phyloP scores from a whole-genome alignment of 495 filamentous ascomycete species.

The Massariosphaeria phaeospora region DNA sequence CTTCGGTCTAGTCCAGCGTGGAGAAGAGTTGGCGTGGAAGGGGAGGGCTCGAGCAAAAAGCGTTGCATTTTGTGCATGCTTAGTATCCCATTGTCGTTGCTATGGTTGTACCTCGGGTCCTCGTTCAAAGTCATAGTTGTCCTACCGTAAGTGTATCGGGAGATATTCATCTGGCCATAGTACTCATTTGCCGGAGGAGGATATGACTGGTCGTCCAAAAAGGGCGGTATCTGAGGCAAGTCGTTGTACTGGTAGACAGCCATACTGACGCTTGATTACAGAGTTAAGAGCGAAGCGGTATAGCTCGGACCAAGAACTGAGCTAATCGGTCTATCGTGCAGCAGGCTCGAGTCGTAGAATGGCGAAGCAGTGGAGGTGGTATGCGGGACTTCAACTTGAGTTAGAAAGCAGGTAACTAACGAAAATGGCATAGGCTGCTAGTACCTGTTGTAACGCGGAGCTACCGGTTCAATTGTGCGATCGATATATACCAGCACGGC shows the following conservation, averaged over 20 bases:
- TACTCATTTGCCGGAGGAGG: slow-evolving; percentile 3
- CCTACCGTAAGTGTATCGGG: not conserved
- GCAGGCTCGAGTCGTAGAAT: too few relatives aligned
- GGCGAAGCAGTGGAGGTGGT: too few relatives aligned
- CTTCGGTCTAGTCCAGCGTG: slow-evolving; percentile 10
- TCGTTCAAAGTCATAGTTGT: not conserved
- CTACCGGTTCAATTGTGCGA: not conserved
- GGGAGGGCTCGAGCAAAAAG: slow-evolving; percentile 21
- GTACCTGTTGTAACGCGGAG: not conserved
- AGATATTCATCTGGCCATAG: not conserved
- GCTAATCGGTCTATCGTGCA: not conserved
- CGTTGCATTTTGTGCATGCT: slow-evolving; percentile 26
- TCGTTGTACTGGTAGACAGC: slow-evolving; percentile 18
- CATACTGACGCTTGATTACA: slow-evolving; percentile 6
- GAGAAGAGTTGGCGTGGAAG: slow-evolving; percentile 10
- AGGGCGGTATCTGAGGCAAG: slow-evolving; percentile 24
- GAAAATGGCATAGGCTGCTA: not conserved
- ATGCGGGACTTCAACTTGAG: not conserved
- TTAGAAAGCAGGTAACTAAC: not conserved
- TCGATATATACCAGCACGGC: not conserved
- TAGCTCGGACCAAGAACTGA: not conserved
- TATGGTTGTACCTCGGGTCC: slow-evolving; percentile 1
- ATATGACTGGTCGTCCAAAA: slow-evolving; percentile 4
- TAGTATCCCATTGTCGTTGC: not conserved
- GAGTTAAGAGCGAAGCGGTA: not conserved